Evolutionary conservation across 2,329 filamentous ascomycete species (phyloP).

Genomic region (Onygena corvina): DNA sequence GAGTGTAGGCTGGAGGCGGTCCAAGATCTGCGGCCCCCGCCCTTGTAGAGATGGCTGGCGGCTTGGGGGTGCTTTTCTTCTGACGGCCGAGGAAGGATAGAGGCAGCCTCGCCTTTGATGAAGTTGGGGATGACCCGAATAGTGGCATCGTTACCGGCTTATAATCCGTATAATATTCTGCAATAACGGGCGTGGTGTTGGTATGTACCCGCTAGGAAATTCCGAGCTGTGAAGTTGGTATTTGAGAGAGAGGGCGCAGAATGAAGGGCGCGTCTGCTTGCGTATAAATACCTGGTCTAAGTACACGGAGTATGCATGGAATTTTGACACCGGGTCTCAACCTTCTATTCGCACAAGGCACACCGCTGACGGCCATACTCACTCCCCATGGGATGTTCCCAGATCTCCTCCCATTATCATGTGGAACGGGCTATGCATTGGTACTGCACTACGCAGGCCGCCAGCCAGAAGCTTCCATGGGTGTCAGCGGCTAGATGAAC

Average conservation of each 20-base stretch:
- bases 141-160: slow-evolving; percentile 5
- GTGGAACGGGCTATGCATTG: no score
- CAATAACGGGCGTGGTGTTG: no score
- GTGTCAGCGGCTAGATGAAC: no score
- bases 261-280: neutral
- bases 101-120: slow-evolving; percentile 1
- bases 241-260: neutral
- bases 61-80: neutral
- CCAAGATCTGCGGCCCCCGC: slow-evolving; percentile 20
- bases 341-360: no score
- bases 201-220: neutral
- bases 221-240: neutral
- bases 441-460: no score
- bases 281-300: neutral
- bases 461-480: no score
- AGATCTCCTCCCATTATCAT: no score
- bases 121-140: slow-evolving; percentile 6
- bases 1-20: slow-evolving; percentile 31
- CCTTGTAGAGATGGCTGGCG: neutral
- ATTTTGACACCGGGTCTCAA: no score
- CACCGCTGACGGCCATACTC: no score
- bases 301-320: no score
- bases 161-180: no score
- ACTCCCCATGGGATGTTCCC: no score
- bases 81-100: slow-evolving; percentile 5